phyloP scores from a whole-genome alignment of 441 rosid species.

The Gossypium laxum region DNA sequence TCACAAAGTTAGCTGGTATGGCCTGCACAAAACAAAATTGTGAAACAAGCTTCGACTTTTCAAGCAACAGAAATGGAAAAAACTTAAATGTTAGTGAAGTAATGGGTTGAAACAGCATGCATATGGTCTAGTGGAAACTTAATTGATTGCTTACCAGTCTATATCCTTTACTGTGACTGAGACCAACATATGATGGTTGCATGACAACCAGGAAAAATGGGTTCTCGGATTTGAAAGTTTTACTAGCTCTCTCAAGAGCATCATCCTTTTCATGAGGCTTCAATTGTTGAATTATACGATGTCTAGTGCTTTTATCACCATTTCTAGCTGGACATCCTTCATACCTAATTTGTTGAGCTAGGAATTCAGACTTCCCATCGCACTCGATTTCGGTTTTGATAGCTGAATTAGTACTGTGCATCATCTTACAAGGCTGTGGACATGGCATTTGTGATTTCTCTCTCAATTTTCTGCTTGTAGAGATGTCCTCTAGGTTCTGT shows the following conservation, averaged over 20 bases:
- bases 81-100: too few species aligned
- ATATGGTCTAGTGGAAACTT: background rate
- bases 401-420: background rate
- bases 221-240: slow-evolving; percentile 14
- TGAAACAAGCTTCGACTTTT: background rate
- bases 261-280: background rate
- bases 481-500: background rate
- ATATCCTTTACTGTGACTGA: background rate
- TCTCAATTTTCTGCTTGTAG: background rate
- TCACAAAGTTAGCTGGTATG: background rate
- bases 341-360: background rate
- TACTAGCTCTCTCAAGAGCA: slow-evolving; percentile 12
- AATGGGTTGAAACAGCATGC: background rate
- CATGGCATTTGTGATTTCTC: background rate
- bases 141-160: slow-evolving; percentile 18
- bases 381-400: background rate
- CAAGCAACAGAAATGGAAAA: background rate
- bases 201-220: slow-evolving; percentile 18
- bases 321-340: background rate
- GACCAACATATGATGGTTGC: slow-evolving; percentile 18
- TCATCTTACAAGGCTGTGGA: background rate
- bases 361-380: background rate
- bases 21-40: background rate
- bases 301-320: background rate
- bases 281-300: background rate